phyloP scores from a whole-genome alignment of 2,329 filamentous ascomycete genomes.

The Magnaporthales sp. region DNA sequence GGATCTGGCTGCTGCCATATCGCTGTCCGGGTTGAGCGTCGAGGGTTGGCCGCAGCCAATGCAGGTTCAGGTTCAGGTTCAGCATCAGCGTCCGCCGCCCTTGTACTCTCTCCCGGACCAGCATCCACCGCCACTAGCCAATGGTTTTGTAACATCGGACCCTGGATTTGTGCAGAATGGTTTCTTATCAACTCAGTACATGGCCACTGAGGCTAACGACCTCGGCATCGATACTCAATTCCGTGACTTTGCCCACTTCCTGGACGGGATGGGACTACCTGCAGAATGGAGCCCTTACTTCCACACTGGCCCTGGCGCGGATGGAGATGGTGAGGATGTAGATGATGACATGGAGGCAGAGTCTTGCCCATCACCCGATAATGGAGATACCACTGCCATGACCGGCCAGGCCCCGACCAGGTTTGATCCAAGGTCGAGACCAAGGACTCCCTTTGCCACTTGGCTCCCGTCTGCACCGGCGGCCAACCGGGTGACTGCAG shows the following conservation, averaged over 20 bases:
- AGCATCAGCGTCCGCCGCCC: slow-evolving; percentile 7
- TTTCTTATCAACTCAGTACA: not conserved
- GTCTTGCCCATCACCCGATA: not conserved
- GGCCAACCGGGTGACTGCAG: slow-evolving; percentile 12
- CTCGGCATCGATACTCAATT: slow-evolving; percentile 23
- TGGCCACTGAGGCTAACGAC: not conserved
- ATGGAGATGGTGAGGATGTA: slow-evolving; percentile 10
- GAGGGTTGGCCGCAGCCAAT: not conserved
- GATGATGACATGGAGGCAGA: not conserved
- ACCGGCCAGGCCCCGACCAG: not conserved
- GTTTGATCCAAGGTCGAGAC: slow-evolving; percentile 10
- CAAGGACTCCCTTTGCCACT: slow-evolving; percentile 26
- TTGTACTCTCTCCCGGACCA: not conserved
- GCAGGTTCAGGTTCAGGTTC: not conserved
- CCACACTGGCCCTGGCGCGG: slow-evolving; percentile 15
- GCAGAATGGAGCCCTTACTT: slow-evolving; percentile 30
- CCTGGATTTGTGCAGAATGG: not conserved
- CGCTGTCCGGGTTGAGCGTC: not conserved
- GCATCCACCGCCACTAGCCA: not conserved
- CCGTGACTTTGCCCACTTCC: slow-evolving; percentile 27
- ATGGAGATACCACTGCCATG: not conserved
- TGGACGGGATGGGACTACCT: slow-evolving; percentile 26
- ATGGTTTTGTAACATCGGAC: not conserved
- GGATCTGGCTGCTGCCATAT: not conserved
- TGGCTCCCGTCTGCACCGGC: slow-evolving; percentile 27